phyloP scores from a whole-genome alignment of 345 rosid species.

The Brassica juncea region DNA sequence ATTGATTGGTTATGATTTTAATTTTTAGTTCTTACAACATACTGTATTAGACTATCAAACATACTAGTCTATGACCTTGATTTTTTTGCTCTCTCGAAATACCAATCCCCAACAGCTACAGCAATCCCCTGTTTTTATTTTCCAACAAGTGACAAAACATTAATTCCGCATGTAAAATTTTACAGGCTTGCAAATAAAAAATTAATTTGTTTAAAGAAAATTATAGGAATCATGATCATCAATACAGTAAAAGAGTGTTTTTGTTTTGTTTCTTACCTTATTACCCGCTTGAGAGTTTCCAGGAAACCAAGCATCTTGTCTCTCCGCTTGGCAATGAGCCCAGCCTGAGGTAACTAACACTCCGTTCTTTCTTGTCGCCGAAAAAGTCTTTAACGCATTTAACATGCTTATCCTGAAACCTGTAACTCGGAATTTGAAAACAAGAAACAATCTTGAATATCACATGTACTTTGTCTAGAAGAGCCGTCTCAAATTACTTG shows the following conservation, averaged over 20 bases:
- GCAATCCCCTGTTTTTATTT: constrained; percentile 62
- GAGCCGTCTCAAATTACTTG: neutral
- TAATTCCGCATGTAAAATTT: neutral
- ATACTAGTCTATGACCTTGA: constrained; percentile 40
- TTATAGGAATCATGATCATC: neutral
- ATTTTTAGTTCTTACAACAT: neutral
- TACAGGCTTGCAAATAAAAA: neutral
- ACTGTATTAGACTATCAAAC: too few relatives aligned
- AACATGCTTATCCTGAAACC: constrained; percentile 34
- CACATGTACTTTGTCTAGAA: neutral
- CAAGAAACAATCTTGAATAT: constrained; percentile 11
- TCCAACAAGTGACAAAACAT: constrained; percentile 4
- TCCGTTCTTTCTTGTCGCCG: constrained; percentile 15
- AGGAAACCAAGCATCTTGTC: constrained; percentile 27
- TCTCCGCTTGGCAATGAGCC: constrained; percentile 39
- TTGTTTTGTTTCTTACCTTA: neutral
- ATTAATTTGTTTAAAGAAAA: neutral
- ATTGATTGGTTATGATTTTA: neutral
- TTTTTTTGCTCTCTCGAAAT: constrained; percentile 53
- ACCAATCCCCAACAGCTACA: constrained; percentile 88
- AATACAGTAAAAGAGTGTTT: neutral
- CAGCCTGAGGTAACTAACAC: constrained; percentile 11
- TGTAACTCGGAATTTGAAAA: neutral
- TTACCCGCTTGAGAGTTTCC: neutral
- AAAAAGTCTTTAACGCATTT: constrained; percentile 25